Evolutionary conservation across 2,329 filamentous ascomycete genomes (phyloP), one percentile per base, ranked within the genome.

Genomic region (Furcasterigmium sp.): DNA sequence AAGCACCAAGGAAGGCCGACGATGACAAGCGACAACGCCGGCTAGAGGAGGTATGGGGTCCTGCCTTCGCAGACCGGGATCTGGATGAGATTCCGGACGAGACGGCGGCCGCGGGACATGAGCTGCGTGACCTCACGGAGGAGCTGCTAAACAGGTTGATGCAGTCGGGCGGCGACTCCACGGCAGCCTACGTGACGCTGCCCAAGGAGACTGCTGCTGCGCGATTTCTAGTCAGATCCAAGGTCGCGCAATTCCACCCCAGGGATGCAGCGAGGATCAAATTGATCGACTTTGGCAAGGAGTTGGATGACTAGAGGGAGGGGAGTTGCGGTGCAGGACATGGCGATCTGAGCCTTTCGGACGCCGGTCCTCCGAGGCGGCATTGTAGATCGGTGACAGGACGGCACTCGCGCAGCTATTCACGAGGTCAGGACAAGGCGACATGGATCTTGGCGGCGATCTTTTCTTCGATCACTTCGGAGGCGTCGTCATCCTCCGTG

Each of bases 241-340:
- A 82, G 54, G 80, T 82, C 32, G 82, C 82, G 3, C 75, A 80
- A 52, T 83, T 84, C 51, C 80, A 85, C 52, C 80, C 79, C 3
- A 76, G 69, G 48, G 80, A 85, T 61, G 78, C 81, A 13, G 75
- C 68, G 34, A 72, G 65, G 56, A 60, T 85, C 41, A 71, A 75
- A 39, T 59, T 85, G 37, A 62, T 85, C 37, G 80, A 84, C 57
- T 84, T 84, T 67, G 80, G 80, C 14, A 73, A 75, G 45, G 80
- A 83, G 50, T 55, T 84, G 48, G 79, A 82, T 39, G 72, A 73
- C 53, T 80, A 64, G 32, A n/a, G 11, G 7, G 23, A 7, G 7
- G 23, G 23, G 23, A 7, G 7, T 26, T 11, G 11, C 23, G 23
- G 23, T 11, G 23, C 11, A 11, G 23, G 23, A 26, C 7, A 37